Evolutionary conservation across 31 red algal genomes (phyloP), one percentile per base, ranked within the genome.

Genomic region (Odonthalia washingtoniensis): DNA sequence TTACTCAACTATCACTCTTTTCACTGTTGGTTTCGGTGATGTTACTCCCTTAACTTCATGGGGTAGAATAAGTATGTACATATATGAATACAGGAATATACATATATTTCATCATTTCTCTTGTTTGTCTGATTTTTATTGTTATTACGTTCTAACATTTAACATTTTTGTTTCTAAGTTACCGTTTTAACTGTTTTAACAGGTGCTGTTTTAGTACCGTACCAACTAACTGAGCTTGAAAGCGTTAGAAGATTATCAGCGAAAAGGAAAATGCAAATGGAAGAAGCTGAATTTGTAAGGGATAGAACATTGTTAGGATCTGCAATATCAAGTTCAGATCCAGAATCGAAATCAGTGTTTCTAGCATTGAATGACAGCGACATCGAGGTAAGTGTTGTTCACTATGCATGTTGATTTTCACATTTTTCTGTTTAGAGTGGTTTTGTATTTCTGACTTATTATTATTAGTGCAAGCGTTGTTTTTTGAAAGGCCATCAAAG

Each of bases 11-110:
- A 76, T 89, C 42, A 95, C 92, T 21, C 65, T 95, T 28, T 89
- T 89, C 70, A 95, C 92, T 24, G 92, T 95, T 65, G 92, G 92
- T 36, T 89, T 80, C 69, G 92, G 92, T 42, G 92, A 95, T 77
- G 83, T 95, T 5, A 77, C 83, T 45, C 92, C 92, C 3, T 46
- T 92, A 37, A 92, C 90, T 40, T 37, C 35, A 5, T 65, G 57
- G 43, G 90, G 90, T 72, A 78, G 78, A 38, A 37, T 75, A 31
- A 77, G 82, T 92, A 92, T 24, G 90, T 82, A 35, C 24, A 21
- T 4, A 67, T 28, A 1, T n/a, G n/a, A n/a, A n/a, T n/a, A n/a
- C n/a, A n/a, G n/a, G n/a, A n/a, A n/a, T n/a, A n/a, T n/a, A n/a
- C n/a, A n/a, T n/a, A n/a, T n/a, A n/a, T n/a, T n/a, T n/a, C n/a